These are phyloP conservation scores for Epicoccum nigrum DNA, from an alignment of 2,329 filamentous ascomycete genomes.

Conservation along the genomic window DNA sequence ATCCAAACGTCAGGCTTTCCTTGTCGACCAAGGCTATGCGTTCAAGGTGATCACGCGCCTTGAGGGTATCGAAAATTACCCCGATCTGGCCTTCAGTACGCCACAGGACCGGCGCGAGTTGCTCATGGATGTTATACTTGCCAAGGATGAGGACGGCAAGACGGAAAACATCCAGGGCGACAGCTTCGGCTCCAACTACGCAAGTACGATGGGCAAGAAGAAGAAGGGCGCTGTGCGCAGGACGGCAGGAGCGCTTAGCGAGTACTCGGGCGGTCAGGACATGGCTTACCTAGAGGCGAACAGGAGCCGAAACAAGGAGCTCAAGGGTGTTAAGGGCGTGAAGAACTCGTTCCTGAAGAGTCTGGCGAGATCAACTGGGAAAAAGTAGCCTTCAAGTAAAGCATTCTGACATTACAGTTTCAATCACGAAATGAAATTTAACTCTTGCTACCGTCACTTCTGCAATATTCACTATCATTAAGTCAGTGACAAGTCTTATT, in stretches of 20 bases:
- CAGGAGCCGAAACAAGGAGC: slow-evolving; percentile 55
- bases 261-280: slow-evolving; percentile 87
- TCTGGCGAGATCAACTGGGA: slow-evolving; percentile 31
- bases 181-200: slow-evolving; percentile 62
- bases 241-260: slow-evolving; percentile 83
- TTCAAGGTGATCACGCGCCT: slow-evolving; percentile 99
- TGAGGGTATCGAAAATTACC: slow-evolving; percentile 84
- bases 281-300: slow-evolving; percentile 78
- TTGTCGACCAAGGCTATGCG: slow-evolving; percentile 97
- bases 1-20: slow-evolving; percentile 92
- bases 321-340: slow-evolving; percentile 47
- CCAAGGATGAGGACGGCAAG: slow-evolving; percentile 75
- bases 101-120: slow-evolving; percentile 82
- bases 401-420: too few relatives aligned
- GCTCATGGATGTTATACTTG: slow-evolving; percentile 85
- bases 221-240: slow-evolving; percentile 72
- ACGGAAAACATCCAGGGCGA: slow-evolving; percentile 74
- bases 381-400: not conserved
- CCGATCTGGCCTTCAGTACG: slow-evolving; percentile 79
- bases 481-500: too few relatives aligned
- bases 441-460: too few relatives aligned
- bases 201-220: slow-evolving; percentile 50
- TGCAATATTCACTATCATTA: too few relatives aligned
- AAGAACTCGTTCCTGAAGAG: slow-evolving; percentile 55
- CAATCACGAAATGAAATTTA: too few relatives aligned